phyloP scores from a whole-genome alignment of 768 basidiomycete species.

The Leccinum uliginosum region DNA sequence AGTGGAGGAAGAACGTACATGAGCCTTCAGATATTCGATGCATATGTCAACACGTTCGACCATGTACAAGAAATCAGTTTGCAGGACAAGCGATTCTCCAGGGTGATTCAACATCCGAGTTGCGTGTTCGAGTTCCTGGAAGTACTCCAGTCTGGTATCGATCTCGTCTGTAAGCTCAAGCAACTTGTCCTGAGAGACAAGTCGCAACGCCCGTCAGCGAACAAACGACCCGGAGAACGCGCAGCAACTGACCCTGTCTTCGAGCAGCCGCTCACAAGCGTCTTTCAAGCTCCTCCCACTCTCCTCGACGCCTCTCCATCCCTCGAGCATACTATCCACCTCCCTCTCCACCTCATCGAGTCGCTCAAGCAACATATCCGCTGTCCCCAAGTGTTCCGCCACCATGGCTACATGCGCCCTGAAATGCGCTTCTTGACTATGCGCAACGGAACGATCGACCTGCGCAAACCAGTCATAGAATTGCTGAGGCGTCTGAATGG shows the following conservation, averaged over 20 bases:
- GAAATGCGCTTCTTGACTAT: slow-evolving; percentile 92
- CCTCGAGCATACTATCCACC: slow-evolving; percentile 77
- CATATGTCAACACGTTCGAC: slow-evolving; percentile 94
- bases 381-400: slow-evolving; percentile 69
- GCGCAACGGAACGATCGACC: slow-evolving; percentile 85
- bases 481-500: slow-evolving; percentile 88
- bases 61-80: slow-evolving; percentile 92
- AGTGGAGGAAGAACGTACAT: slow-evolving; percentile 50
- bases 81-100: slow-evolving; percentile 85
- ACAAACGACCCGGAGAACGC: neutral
- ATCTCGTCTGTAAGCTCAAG: slow-evolving; percentile 82
- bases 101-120: slow-evolving; percentile 94
- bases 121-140: slow-evolving; percentile 89
- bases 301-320: slow-evolving; percentile 86
- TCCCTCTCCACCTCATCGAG: slow-evolving; percentile 72
- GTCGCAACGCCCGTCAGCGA: slow-evolving; percentile 1
- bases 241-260: slow-evolving; percentile 69
- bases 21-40: slow-evolving; percentile 81
- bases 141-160: slow-evolving; percentile 78
- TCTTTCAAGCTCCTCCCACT: slow-evolving; percentile 87
- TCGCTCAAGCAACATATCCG: slow-evolving; percentile 66
- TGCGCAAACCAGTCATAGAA: slow-evolving; percentile 96
- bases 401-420: slow-evolving; percentile 78
- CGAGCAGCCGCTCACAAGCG: slow-evolving; percentile 83
- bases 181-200: slow-evolving; percentile 57